Evolutionary conservation across 1,284 basidiomycete species (phyloP), one percentile per base, ranked within the genome.

Genomic region (Ustilago xerochloae): DNA sequence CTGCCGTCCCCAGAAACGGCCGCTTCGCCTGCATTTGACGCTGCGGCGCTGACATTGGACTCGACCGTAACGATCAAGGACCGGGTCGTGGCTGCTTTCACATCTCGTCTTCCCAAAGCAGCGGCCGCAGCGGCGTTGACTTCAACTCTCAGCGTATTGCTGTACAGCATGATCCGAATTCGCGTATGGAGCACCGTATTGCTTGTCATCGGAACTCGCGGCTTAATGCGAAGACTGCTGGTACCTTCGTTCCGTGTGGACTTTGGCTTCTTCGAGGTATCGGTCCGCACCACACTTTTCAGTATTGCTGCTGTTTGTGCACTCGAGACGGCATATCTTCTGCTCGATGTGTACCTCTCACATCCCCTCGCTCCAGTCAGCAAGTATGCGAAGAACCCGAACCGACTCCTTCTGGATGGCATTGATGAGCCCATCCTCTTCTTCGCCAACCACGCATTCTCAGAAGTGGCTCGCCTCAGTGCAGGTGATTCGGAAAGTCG

Each of bases 291-390:
- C 2, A 46, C 59, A 4, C 50, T 65, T 16, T 60, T 75, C 26
- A 59, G 70, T 26, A 41, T 75, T 1, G 70, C 63, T 2, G 58
- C 74, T 4, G 39, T 71, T 1, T 73, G 61, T 30, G 63, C 60
- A 3, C 53, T 63, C 2, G 66, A 80, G 29, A 75, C 69, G 3
- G 73, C 73, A 8, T 64, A 71, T n/a, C 22, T 67, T 56, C 61
- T 80, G 3, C 55, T 80, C 29, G 76, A 80, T 48, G 69, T 78
- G 35, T 80, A 80, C 45, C 75, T 78, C 50, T 54, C 77, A n/a
- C 78, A 80, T 26, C 71, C 76, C 2, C 58, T 80, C 3, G 28
- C 54, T 15, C 32, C 66, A 3, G 50, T 77, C 24, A 60, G 71
- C 55, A 64, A 56, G 39, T 61, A 29, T 18, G 54, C 61, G 4